Percentiles rank a stretch among this genome's conserved stretches.
phyloP scores from a whole-genome alignment of 495 filamentous ascomycete species.

The Penicillium maclennaniae region DNA sequence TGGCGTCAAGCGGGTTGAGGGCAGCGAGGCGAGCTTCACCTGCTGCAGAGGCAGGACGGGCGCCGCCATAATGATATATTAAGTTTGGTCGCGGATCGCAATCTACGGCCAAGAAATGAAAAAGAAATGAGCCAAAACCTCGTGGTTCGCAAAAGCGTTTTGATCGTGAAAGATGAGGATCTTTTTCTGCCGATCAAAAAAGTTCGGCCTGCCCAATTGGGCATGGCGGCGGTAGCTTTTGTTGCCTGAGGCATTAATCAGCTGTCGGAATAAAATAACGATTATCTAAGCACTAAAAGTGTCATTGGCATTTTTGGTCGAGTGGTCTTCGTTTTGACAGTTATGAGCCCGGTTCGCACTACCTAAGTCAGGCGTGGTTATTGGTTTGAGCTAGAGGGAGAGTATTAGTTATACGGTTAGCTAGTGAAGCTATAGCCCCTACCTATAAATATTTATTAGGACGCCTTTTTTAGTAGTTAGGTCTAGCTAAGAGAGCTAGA shows the following conservation, averaged over 20 bases:
- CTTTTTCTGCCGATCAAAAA: slow-evolving; percentile 35
- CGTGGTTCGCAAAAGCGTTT: slow-evolving; percentile 8
- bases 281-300: too few species aligned
- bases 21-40: slow-evolving; percentile 69
- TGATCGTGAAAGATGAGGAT: slow-evolving; percentile 22
- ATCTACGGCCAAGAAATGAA: not conserved
- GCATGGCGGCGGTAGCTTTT: slow-evolving; percentile 20
- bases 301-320: too few species aligned
- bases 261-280: too few species aligned
- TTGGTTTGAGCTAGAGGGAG: too few species aligned
- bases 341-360: too few species aligned
- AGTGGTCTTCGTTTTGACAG: too few species aligned
- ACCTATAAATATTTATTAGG: too few species aligned
- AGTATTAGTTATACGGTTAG: too few species aligned
- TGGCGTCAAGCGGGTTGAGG: slow-evolving; percentile 56
- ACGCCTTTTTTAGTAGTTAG: too few species aligned
- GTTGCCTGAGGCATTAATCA: slow-evolving; percentile 20
- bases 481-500: too few species aligned
- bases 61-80: slow-evolving; percentile 67
- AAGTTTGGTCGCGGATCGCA: not conserved
- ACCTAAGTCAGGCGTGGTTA: too few species aligned
- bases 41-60: slow-evolving; percentile 77
- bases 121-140: slow-evolving; percentile 1
- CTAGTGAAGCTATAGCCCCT: too few species aligned
- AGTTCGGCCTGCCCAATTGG: slow-evolving; percentile 22